Evolutionary conservation across 208 protist genomes (phyloP).

Genomic region (Leishmania turanica): DNA sequence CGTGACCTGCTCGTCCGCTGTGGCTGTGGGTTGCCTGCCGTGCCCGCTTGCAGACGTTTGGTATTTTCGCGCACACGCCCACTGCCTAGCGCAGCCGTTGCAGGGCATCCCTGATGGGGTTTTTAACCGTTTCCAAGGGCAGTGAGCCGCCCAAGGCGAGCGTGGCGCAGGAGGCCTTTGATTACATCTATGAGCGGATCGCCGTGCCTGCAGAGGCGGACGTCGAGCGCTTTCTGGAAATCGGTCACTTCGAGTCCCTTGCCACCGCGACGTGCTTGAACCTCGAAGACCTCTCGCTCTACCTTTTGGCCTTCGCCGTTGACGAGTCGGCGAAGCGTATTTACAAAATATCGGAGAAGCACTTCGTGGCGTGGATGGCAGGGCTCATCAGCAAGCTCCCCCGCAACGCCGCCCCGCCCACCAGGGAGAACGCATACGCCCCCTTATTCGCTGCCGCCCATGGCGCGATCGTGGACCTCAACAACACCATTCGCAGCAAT

Average conservation of each 20-base stretch:
- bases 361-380: conserved; percentile 49
- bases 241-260: conserved; percentile 55
- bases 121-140: conserved; percentile 12
- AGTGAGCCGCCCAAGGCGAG: conserved; percentile 3
- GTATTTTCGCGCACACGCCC: neutral
- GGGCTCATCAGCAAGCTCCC: conserved; percentile 21
- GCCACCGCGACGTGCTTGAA: conserved; percentile 41
- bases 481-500: conserved; percentile 27
- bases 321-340: conserved; percentile 31
- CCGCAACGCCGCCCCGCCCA: conserved; percentile 3
- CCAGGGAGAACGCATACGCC: conserved; percentile 27
- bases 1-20: neutral
- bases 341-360: conserved; percentile 46
- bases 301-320: conserved; percentile 61
- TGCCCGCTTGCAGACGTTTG: neutral
- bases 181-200: conserved; percentile 30
- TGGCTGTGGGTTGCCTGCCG: neutral
- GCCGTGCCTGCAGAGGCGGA: conserved; percentile 2
- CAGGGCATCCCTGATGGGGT: conserved; percentile 9
- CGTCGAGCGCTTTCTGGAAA: conserved; percentile 33
- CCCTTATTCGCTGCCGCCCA: conserved; percentile 33
- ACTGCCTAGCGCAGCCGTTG: neutral
- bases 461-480: conserved; percentile 27
- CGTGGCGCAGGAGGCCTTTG: conserved; percentile 35
- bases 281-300: conserved; percentile 66